Evolutionary conservation across 176 grass and related monocot genomes (phyloP), one percentile per base, ranked within the genome.

Genomic region (Eleusine coracana): DNA sequence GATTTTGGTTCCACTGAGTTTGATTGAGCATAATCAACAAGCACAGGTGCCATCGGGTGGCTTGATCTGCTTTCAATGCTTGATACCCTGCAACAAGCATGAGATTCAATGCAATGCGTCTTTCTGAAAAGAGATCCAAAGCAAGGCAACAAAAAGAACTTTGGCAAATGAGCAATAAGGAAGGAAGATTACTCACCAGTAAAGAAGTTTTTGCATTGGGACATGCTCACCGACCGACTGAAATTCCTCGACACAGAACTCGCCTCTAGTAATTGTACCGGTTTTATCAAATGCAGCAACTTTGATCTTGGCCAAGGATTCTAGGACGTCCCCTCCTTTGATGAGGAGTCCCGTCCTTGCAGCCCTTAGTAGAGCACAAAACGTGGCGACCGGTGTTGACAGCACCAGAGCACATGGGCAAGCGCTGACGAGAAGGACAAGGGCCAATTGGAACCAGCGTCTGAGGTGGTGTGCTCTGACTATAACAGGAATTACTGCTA

Each of bases 51-150:
- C 97, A 99, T 96, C 64, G 97, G 97, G 80, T 99, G 97, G 66
- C 93, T 96, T 27, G 97, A 99, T 86, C 91, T 94, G 78, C 97
- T 99, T 66, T 99, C 97, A 45, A 96, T 86, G 78, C 97, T 96
- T 65, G 97, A 89, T 38, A 99, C 91, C 93, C 97, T 99, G 83
- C 18, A 83, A 71, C 7, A 86, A 52, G 8, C 82, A 83, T 55
- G 56, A 9, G 15, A 63, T 77, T 54, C 62, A 82, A 46, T 72
- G 25, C 71, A 34, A 34, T 34, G 31, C 31, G 31, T 34, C 31
- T 34, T 34, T 34, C 31, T 34, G 31, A 34, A 34, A 34, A 34
- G 56, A 9, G 11, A 56, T 77, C 48, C 62, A 82, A 46, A 68
- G 25, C 71, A 72, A 58, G 1, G 58, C 44, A 73, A 31, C 18